Conservation (phyloP, 139 green algal genomes). For the Chlamydomonas sphaeroides region DNA sequence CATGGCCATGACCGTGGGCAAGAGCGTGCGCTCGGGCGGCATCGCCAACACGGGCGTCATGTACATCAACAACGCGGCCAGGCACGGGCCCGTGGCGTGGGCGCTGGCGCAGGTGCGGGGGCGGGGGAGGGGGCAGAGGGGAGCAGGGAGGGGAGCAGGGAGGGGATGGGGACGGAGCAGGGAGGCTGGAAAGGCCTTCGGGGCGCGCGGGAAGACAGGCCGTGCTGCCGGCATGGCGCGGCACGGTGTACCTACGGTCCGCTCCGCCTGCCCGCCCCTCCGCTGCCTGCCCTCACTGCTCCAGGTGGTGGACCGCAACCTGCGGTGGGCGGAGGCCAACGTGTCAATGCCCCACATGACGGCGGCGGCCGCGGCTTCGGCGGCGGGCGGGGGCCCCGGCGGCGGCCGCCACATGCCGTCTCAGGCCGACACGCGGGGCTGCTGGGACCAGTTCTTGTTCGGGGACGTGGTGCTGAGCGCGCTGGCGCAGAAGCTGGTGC, state of each 20-base stretch:
- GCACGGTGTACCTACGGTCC: too few species aligned
- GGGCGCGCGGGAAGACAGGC: too few species aligned
- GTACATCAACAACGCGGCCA: slow-evolving; percentile 16
- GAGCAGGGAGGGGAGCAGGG: too few species aligned
- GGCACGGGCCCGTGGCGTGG: slow-evolving; percentile 1
- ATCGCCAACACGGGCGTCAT: slow-evolving; percentile 37
- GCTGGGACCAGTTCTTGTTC: slow-evolving; percentile 40
- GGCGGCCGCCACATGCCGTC: not conserved
- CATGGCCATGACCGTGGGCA: slow-evolving; percentile 3
- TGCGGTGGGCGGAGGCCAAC: slow-evolving; percentile 28
- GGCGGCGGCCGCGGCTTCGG: not conserved
- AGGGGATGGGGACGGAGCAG: too few species aligned
- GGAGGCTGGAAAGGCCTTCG: too few species aligned
- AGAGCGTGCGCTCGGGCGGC: not conserved
- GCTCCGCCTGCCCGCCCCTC: too few species aligned
- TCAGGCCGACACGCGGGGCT: slow-evolving; percentile 27
- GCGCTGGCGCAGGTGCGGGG: not conserved
- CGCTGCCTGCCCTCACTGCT: too few species aligned
- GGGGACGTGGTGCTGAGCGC: slow-evolving; percentile 9
- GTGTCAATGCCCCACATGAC: not conserved
- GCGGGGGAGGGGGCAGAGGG: too few species aligned
- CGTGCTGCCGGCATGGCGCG: too few species aligned
- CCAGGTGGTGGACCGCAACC: slow-evolving; percentile 25
- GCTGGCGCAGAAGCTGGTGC: not conserved
- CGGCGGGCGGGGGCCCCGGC: not conserved